Evolutionary conservation across 2,329 filamentous ascomycete species (phyloP), one percentile per base, ranked within the genome.

Genomic region (Cercospora citrullina): DNA sequence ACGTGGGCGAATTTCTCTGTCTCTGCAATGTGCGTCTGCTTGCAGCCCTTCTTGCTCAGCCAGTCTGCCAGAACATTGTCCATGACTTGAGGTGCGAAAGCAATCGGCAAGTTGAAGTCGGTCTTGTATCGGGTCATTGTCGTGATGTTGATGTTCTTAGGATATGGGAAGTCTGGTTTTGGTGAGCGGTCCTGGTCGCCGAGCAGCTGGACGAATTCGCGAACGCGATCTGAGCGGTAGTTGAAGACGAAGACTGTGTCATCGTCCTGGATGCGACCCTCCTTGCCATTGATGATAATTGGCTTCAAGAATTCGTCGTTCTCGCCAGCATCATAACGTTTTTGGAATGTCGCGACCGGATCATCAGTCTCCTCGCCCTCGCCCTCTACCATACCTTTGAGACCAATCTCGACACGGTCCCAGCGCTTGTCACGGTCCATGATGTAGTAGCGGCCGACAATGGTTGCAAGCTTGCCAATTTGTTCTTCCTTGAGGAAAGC

Each of bases 381-480:
- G 68, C 95, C 94, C 12, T 87, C 84, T 57, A 97, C 84, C 75
- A 99, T 79, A 68, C 92, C 95, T 83, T 95, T 94, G 79, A 99
- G 84, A 74, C 91, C 95, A 74, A 97, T 77, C 84, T 97, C 92
- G 73, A 97, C 86, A 79, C 95, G 88, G 79, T 99, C 95, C 95
- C 95, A 99, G 80, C 95, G 89, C 92, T 98, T 98, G 81, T 99
- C 95, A 75, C 95, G 94, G 85, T 99, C 95, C 95, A 99, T 99
- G 82, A 93, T 93, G 81, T 92, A 99, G 89, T 98, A 99, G 75
- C 94, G 90, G 69, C 95, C 95, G 69, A 98, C 94, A 59, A 98
- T 87, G 42, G 95, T 97, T 33, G 92, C 94, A 72, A 99, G 87
- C 81, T 97, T 87, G 73, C 94, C 95, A 71, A 90, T 82, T 55